Conservation (phyloP, 2,329 filamentous ascomycete genomes). For the Chaetomiaceae sp. region DNA sequence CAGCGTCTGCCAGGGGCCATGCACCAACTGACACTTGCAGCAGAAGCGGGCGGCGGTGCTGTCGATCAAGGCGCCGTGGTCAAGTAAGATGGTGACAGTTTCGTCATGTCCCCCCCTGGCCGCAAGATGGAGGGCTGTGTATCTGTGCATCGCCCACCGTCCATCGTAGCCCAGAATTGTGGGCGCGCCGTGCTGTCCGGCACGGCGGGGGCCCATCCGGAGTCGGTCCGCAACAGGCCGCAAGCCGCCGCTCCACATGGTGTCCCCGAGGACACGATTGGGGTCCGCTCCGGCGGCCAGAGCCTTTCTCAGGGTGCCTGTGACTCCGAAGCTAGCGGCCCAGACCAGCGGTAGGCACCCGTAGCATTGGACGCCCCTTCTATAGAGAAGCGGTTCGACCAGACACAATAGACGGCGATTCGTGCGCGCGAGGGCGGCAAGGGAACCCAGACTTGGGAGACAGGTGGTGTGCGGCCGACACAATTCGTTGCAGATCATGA, state of each 20-base stretch:
- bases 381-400: conserved; percentile 20
- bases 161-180: no score
- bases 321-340: conserved; percentile 12
- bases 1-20: neutral
- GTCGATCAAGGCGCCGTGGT: conserved; percentile 20
- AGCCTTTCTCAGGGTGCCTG: conserved; percentile 15
- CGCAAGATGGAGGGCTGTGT: conserved; percentile 20
- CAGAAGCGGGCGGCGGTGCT: neutral
- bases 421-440: conserved; percentile 7
- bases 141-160: neutral
- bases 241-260: no score
- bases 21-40: conserved; percentile 11
- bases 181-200: no score
- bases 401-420: conserved; percentile 15
- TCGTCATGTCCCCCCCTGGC: conserved; percentile 19
- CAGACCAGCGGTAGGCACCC: conserved; percentile 21
- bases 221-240: no score
- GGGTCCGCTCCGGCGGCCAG: conserved; percentile 19
- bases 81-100: conserved; percentile 15
- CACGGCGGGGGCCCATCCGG: no score
- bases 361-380: conserved; percentile 8
- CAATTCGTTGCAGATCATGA: conserved; percentile 14
- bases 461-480: neutral
- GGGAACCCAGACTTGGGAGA: neutral
- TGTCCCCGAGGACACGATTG: no score